Evolutionary conservation across 805 yeast species (phyloP), one percentile per base, ranked within the genome.

Genomic region (Hanseniaspora lindneri): DNA sequence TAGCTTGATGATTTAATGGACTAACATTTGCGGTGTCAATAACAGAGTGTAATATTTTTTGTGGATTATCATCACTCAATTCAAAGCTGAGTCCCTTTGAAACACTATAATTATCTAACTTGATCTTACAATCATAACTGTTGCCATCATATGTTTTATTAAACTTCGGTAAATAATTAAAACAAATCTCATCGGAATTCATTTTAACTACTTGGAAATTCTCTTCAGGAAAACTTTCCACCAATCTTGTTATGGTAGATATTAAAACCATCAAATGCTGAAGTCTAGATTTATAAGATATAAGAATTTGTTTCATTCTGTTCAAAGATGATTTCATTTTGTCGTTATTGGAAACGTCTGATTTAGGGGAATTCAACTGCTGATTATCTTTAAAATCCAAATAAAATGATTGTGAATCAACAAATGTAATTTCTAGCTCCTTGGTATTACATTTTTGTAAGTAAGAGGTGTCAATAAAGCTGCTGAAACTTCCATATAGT

Each of bases 171-270:
- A 64, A 50, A 51, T 64, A 64, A 44, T 62, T 61, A 53, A 64
- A 64, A 8, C 63, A 54, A 13, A 64, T 61, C 50, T 64, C 65
- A 41, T 63, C 60, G 7, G 63, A 62, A 42, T 58, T 58, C 34
- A 63, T 47, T 21, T 58, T 58, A 10, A 62, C 55, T 28, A 64
- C 61, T 39, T 56, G 56, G 51, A 64, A 64, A 43, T 55, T 54
- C 5, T 58, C 59, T 10, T 65, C 59, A 13, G 60, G 56, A 49
- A 64, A 64, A 41, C 58, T 63, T 19, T 58, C 55, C 44, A 61
- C 63, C 32, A 64, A 41, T 33, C 58, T 60, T 39, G 63, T 66
- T 6, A 64, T 60, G 4, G 63, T 66, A 49, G 63, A 63, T 2
- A 63, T 64, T 11, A 64, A 36, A 11, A 62, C 54, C 20, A 63